These are phyloP conservation scores for Aspergillus luchuensis DNA, from an alignment of 2,329 filamentous ascomycete species.

Conservation along the genomic window DNA sequence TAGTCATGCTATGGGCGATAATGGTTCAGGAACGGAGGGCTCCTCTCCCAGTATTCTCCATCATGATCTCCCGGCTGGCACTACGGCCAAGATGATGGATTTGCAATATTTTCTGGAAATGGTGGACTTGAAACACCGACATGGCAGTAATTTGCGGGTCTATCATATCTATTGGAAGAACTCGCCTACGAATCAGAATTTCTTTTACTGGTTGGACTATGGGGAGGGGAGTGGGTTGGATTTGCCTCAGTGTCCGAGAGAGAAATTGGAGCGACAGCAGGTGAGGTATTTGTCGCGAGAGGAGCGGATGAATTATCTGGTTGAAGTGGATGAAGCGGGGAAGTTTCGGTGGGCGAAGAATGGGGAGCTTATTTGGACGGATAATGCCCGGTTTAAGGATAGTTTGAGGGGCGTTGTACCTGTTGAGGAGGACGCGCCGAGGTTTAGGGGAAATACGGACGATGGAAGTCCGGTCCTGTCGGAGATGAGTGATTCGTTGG, in stretches of 20 bases:
- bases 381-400: conserved; percentile 69
- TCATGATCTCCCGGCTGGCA: conserved; percentile 58
- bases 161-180: conserved; percentile 87
- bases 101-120: conserved; percentile 84
- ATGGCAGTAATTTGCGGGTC: conserved; percentile 76
- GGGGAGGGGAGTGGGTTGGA: conserved; percentile 74
- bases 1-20: background rate
- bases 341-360: conserved; percentile 87
- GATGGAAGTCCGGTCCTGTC: conserved; percentile 17
- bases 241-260: conserved; percentile 70
- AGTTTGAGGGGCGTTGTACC: conserved; percentile 74
- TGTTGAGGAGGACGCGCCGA: conserved; percentile 60
- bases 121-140: conserved; percentile 83
- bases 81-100: conserved; percentile 77
- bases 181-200: conserved; percentile 76
- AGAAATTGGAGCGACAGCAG: conserved; percentile 73
- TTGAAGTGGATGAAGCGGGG: conserved; percentile 72
- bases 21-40: background rate
- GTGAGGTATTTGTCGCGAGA: conserved; percentile 83
- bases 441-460: conserved; percentile 47
- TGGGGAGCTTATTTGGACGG: conserved; percentile 73
- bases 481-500: conserved; percentile 18
- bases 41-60: conserved; percentile 23
- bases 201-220: conserved; percentile 90
- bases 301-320: conserved; percentile 78